Percentiles rank a stretch among this genome's conserved stretches.
Evolutionary conservation across 148 eudicot genomes (phyloP).

Genomic region (Rhododendron kiyosumense): DNA sequence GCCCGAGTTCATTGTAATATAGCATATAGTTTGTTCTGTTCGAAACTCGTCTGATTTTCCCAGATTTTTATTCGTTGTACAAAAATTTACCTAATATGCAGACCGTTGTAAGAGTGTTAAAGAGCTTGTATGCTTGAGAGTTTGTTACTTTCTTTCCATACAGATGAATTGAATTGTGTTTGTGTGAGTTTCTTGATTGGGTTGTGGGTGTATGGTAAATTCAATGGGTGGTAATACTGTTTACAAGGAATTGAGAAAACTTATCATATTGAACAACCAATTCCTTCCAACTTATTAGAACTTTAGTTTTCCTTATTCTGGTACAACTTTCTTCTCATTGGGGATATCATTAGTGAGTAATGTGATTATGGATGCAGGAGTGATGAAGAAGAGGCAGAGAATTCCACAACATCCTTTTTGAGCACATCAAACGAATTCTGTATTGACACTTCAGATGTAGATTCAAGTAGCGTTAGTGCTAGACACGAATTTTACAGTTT

Average conservation of each 20-base stretch:
- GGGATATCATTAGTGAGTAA: neutral
- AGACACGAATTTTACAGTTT: constrained; percentile 56
- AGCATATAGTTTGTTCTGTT: neutral
- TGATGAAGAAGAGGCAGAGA: constrained; percentile 72
- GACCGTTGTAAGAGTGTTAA: neutral
- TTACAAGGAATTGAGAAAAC: neutral
- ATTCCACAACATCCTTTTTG: constrained; percentile 47
- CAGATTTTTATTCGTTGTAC: neutral
- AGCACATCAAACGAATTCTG: constrained; percentile 52
- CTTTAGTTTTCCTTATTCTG: neutral
- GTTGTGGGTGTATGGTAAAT: neutral
- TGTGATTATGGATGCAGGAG: constrained; percentile 46
- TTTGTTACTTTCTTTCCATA: neutral
- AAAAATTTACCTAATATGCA: neutral
- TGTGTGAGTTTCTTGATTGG: neutral
- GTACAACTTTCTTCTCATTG: neutral
- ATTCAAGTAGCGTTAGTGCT: constrained; percentile 68
- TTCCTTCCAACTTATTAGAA: constrained; percentile 5
- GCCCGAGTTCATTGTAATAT: neutral
- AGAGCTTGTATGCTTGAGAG: neutral
- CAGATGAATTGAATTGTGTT: neutral
- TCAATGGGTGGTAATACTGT: neutral
- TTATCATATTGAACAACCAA: neutral
- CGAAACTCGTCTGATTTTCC: neutral
- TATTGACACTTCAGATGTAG: constrained; percentile 64